Conservation (phyloP, 106 monocot genomes). For the Dendrobium chrysotoxum region DNA sequence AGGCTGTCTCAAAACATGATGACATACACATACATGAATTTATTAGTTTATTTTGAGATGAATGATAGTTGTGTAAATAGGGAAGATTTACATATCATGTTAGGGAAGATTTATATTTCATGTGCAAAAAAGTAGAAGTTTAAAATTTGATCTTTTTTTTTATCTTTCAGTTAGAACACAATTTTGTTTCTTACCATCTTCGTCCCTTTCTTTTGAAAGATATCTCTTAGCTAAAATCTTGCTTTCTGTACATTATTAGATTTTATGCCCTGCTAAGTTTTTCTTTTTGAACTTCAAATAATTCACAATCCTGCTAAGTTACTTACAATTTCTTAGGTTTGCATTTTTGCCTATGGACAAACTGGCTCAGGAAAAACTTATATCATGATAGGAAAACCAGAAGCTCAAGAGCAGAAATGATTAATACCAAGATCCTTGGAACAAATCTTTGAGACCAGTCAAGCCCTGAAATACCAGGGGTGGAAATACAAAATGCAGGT, state of each 20-base stretch:
- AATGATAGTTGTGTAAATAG: too few relatives aligned
- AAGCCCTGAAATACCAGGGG: slow-evolving; percentile 55
- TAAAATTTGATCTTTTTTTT: too few relatives aligned
- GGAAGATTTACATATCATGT: too few relatives aligned
- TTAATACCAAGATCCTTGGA: slow-evolving; percentile 87
- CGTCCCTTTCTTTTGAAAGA: not conserved
- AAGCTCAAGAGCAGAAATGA: slow-evolving; percentile 50
- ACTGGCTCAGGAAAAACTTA: slow-evolving; percentile 98
- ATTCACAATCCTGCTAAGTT: too few relatives aligned
- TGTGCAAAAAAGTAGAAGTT: too few relatives aligned
- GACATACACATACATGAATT: not conserved
- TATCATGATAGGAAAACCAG: slow-evolving; percentile 85
- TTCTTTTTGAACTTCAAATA: not conserved
- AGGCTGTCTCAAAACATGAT: not conserved
- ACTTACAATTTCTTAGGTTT: slow-evolving; percentile 40
- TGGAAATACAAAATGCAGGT: slow-evolving; percentile 97
- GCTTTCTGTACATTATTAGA: not conserved
- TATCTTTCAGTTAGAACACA: not conserved
- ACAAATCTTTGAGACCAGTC: slow-evolving; percentile 74
- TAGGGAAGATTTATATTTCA: too few relatives aligned
- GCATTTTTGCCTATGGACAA: slow-evolving; percentile 99
- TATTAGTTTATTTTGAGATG: not conserved
- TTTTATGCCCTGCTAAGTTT: not conserved
- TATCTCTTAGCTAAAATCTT: not conserved
- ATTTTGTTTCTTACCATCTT: not conserved